phyloP scores from a whole-genome alignment of 768 basidiomycete species.

The Dentipellis sp. region DNA sequence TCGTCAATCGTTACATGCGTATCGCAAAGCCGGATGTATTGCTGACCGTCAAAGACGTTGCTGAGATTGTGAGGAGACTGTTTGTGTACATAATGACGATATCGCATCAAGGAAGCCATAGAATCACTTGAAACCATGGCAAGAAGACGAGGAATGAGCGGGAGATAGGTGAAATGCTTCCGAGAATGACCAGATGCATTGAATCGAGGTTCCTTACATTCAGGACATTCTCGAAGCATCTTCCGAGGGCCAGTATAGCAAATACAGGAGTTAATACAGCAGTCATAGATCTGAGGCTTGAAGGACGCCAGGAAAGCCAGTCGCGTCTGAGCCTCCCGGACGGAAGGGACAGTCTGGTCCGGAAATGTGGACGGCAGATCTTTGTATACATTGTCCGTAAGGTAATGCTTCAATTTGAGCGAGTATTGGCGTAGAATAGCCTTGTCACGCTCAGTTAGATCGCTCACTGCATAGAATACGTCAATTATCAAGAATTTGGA shows the following conservation, averaged over 20 bases:
- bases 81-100: constrained; percentile 19
- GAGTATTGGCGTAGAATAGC: constrained; percentile 21
- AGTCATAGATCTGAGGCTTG: constrained; percentile 26
- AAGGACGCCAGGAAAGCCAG: constrained; percentile 24
- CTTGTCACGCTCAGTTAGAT: too few relatives aligned
- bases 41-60: constrained; percentile 28
- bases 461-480: too few relatives aligned
- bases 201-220: constrained; percentile 24
- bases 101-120: constrained; percentile 20
- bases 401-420: constrained; percentile 20
- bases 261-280: constrained; percentile 33
- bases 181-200: constrained; percentile 15
- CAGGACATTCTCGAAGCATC: constrained; percentile 22
- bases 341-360: constrained; percentile 5
- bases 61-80: constrained; percentile 14
- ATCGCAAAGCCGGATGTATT: constrained; percentile 21
- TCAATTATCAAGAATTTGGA: too few relatives aligned
- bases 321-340: constrained; percentile 15
- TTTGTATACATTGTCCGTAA: constrained; percentile 19
- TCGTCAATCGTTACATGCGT: constrained; percentile 21
- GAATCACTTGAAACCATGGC: constrained; percentile 15
- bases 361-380: constrained; percentile 20
- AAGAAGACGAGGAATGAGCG: constrained; percentile 28
- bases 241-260: constrained; percentile 26
- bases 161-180: constrained; percentile 27